These are phyloP conservation scores for Globisporangium rhizosaccharum DNA, from an alignment of 352 stramenopile species.

Conservation along the genomic window DNA sequence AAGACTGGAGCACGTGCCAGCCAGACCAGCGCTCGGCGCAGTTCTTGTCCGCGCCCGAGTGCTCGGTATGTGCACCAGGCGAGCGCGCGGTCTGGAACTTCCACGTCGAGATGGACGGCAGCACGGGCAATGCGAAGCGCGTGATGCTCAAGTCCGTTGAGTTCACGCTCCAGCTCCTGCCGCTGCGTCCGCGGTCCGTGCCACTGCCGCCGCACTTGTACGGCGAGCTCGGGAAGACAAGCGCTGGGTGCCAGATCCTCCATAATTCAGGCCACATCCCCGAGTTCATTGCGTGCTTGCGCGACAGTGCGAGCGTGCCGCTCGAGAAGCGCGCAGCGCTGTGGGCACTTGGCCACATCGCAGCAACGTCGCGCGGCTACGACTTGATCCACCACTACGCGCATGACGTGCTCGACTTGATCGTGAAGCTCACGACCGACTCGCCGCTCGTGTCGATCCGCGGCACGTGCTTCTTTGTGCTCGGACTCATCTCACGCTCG, in stretches of 20 bases:
- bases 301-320: slow-evolving; percentile 74
- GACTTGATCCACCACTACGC: slow-evolving; percentile 79
- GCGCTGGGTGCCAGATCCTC: slow-evolving; percentile 72
- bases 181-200: slow-evolving; percentile 69
- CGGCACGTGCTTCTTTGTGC: slow-evolving; percentile 83
- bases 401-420: slow-evolving; percentile 78
- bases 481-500: slow-evolving; percentile 72
- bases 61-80: slow-evolving; percentile 69
- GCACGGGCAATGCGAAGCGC: slow-evolving; percentile 58
- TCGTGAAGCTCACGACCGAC: slow-evolving; percentile 82
- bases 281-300: slow-evolving; percentile 78
- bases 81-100: slow-evolving; percentile 88
- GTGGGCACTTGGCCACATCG: slow-evolving; percentile 81
- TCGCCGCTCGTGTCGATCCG: slow-evolving; percentile 80
- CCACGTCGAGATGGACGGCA: slow-evolving; percentile 78
- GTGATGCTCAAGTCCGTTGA: slow-evolving; percentile 86
- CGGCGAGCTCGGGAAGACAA: slow-evolving; percentile 82
- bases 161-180: slow-evolving; percentile 83
- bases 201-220: slow-evolving; percentile 81
- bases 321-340: slow-evolving; percentile 82
- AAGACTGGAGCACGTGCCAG: slow-evolving; percentile 86
- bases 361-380: slow-evolving; percentile 69
- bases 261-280: slow-evolving; percentile 75
- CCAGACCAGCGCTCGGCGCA: slow-evolving; percentile 74
- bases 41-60: slow-evolving; percentile 59